Evolutionary conservation across 306 rosid species (phyloP).

Genomic region (Quercus alba): DNA sequence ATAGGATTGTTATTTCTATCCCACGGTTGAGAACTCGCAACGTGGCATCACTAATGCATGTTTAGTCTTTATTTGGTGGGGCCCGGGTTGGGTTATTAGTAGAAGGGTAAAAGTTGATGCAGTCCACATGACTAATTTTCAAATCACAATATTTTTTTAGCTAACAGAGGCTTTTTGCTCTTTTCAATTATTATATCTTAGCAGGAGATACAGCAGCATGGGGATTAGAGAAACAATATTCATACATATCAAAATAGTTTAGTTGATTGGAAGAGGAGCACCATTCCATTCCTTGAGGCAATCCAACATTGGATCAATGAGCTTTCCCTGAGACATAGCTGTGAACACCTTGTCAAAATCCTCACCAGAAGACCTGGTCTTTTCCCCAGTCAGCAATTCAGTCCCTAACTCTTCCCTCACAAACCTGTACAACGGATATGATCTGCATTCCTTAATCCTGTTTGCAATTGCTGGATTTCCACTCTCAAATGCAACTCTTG

Average conservation of each 20-base stretch:
- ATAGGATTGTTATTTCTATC: no score
- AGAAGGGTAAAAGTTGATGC: no score
- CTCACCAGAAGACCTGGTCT: constrained; percentile 46
- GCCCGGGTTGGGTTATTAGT: no score
- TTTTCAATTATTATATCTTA: no score
- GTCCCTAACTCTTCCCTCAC: constrained; percentile 40
- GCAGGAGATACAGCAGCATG: no score
- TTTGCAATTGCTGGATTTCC: constrained; percentile 34
- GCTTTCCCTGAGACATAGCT: constrained; percentile 43
- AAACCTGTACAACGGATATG: constrained; percentile 53
- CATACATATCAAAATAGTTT: background rate
- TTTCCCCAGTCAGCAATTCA: constrained; percentile 42
- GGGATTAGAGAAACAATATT: background rate
- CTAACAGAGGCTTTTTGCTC: no score
- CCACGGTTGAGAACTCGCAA: no score
- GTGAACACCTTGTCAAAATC: constrained; percentile 52
- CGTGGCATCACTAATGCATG: no score
- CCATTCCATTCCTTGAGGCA: constrained; percentile 42
- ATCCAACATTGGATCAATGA: constrained; percentile 41
- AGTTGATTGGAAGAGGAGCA: constrained; percentile 23
- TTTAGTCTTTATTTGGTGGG: no score
- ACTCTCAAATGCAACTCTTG: constrained; percentile 35
- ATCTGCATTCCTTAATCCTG: constrained; percentile 42
- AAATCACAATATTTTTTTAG: no score
- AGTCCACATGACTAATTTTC: no score